phyloP scores from a whole-genome alignment of 139 green algal species.

The Chlamydomonas applanata region DNA sequence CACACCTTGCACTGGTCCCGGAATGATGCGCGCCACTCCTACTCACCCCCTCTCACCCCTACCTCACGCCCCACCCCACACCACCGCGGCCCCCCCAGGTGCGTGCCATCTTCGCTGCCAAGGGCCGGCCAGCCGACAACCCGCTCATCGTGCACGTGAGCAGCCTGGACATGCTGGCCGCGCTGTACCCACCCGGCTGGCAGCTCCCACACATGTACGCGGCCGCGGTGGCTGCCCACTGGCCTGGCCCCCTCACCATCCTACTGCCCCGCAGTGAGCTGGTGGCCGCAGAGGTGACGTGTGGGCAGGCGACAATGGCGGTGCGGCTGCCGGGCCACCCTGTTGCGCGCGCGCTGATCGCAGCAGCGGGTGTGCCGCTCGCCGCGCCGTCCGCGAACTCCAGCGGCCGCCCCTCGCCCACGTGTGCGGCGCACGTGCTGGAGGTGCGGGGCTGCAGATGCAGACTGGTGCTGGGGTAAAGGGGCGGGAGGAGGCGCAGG shows the following conservation, averaged over 20 bases:
- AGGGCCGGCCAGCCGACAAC: slow-evolving; percentile 57
- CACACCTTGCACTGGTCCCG: too few relatives aligned
- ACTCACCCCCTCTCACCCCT: too few relatives aligned
- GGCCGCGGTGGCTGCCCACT: slow-evolving; percentile 28
- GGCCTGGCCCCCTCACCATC: slow-evolving; percentile 61
- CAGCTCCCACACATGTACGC: slow-evolving; percentile 30
- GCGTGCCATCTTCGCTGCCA: slow-evolving; percentile 44
- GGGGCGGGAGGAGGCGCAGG: slow-evolving; percentile 36
- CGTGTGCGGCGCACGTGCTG: slow-evolving; percentile 46
- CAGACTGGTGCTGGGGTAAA: slow-evolving; percentile 41
- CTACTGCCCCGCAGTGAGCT: slow-evolving; percentile 40
- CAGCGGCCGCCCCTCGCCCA: slow-evolving; percentile 53
- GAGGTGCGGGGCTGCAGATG: slow-evolving; percentile 26
- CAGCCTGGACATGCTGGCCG: slow-evolving; percentile 46
- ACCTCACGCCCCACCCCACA: too few relatives aligned
- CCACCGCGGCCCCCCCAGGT: too few relatives aligned
- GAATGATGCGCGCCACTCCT: too few relatives aligned
- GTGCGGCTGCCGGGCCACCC: slow-evolving; percentile 61
- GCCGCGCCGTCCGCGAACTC: slow-evolving; percentile 60
- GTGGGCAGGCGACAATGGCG: slow-evolving; percentile 49
- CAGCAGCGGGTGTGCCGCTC: slow-evolving; percentile 42
- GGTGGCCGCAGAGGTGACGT: slow-evolving; percentile 42
- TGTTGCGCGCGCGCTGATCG: slow-evolving; percentile 53
- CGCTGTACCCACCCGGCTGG: slow-evolving; percentile 45
- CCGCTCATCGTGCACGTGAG: slow-evolving; percentile 63